Conservation (phyloP, 202 grass and related monocot species). For the Digitaria exilis region DNA sequence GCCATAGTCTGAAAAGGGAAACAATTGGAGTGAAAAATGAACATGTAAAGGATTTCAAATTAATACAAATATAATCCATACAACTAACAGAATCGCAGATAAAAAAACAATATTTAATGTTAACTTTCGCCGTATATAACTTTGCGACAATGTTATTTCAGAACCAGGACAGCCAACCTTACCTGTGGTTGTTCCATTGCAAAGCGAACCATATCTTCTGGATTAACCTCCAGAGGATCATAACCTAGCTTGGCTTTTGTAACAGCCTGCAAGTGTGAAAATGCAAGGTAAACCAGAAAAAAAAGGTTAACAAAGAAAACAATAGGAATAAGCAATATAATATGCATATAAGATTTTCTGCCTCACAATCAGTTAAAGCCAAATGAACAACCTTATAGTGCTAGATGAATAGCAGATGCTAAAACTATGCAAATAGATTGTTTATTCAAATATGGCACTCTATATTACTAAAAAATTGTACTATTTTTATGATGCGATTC, state of each 20-base stretch:
- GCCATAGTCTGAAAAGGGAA: conserved; percentile 93
- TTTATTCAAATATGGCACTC: not conserved
- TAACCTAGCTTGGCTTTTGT: conserved; percentile 99
- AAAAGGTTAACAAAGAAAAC: conserved; percentile 21
- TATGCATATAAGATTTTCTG: not conserved
- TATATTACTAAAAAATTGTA: not conserved
- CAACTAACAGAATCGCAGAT: not conserved
- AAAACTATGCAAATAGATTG: conserved; percentile 13
- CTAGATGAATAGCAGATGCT: conserved; percentile 7
- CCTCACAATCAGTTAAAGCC: conserved; percentile 9
- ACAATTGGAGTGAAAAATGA: conserved; percentile 26
- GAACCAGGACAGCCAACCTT: conserved; percentile 1
- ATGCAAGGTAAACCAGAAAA: conserved; percentile 37
- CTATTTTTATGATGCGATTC: conserved; percentile 1
- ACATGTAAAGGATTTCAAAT: conserved; percentile 16
- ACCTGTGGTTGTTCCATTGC: conserved; percentile 93
- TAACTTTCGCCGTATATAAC: conserved; percentile 16
- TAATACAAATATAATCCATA: conserved; percentile 11
- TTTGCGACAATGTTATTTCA: conserved; percentile 2
- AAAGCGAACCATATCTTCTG: conserved; percentile 99
- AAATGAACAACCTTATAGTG: conserved; percentile 10
- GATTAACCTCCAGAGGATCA: conserved; percentile 92
- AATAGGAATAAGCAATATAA: conserved; percentile 14
- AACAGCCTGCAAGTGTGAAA: conserved; percentile 74
- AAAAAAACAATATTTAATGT: conserved; percentile 25